Percentiles rank a stretch among this genome's conserved stretches.
Conservation (phyloP, 164 flowering plant species). For the Sedum album region DNA sequence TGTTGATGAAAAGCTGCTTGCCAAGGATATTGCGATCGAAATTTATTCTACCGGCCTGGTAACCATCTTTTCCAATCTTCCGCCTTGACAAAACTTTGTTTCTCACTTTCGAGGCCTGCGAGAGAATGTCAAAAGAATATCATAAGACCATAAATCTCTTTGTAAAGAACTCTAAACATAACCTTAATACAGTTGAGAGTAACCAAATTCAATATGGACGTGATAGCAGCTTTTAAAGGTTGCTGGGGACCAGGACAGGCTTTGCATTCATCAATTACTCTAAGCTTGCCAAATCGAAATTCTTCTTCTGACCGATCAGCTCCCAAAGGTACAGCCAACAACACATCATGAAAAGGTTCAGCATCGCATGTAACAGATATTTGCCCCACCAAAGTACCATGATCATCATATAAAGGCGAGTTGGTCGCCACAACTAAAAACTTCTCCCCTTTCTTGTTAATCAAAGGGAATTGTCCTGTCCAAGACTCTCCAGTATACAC, state of each 20-base stretch:
- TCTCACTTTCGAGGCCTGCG: conserved; percentile 73
- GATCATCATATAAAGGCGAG: conserved; percentile 81
- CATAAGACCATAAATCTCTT: conserved; percentile 17
- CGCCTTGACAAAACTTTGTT: conserved; percentile 63
- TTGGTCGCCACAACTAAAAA: conserved; percentile 49
- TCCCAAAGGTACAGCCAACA: conserved; percentile 13
- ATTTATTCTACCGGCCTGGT: conserved; percentile 45
- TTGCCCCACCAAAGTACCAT: conserved; percentile 62
- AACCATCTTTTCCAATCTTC: conserved; percentile 27
- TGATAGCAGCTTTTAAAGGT: conserved; percentile 75
- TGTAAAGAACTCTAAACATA: conserved; percentile 9
- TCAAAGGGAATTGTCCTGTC: conserved; percentile 16
- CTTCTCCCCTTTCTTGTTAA: conserved; percentile 56
- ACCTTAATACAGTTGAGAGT: conserved; percentile 16
- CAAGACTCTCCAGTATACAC: background rate
- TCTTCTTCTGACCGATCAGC: conserved; percentile 21
- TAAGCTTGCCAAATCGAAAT: conserved; percentile 27
- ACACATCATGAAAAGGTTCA: conserved; percentile 41
- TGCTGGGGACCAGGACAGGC: conserved; percentile 65
- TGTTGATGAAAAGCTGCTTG: conserved; percentile 56
- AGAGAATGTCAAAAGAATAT: conserved; percentile 51
- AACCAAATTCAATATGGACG: conserved; percentile 83
- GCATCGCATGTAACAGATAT: conserved; percentile 76
- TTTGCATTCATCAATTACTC: conserved; percentile 29
- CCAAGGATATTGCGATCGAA: conserved; percentile 51